Evolutionary conservation across 306 rosid genomes (phyloP).

Genomic region (Ziziphus jujuba): DNA sequence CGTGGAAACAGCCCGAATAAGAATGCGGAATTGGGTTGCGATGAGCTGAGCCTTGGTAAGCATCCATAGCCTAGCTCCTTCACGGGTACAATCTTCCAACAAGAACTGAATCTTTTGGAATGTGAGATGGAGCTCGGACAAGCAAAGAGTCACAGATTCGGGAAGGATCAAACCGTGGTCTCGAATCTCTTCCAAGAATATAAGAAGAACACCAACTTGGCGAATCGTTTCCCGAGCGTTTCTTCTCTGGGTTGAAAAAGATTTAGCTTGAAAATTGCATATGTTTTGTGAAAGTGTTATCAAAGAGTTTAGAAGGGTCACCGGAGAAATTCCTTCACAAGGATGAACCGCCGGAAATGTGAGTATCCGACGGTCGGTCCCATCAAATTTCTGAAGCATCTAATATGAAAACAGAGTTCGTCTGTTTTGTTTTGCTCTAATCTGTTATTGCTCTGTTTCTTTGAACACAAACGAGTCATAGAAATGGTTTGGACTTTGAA

Average conservation of each 20-base stretch:
- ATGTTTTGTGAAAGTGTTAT: conserved; percentile 44
- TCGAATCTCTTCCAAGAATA: conserved; percentile 63
- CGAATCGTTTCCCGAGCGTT: conserved; percentile 69
- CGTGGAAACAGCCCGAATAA: conserved; percentile 46
- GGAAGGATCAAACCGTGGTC: conserved; percentile 7
- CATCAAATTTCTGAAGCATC: conserved; percentile 28
- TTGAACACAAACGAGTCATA: not conserved
- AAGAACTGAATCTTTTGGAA: conserved; percentile 63
- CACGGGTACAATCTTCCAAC: conserved; percentile 56
- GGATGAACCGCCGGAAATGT: conserved; percentile 79
- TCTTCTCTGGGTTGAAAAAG: conserved; percentile 48
- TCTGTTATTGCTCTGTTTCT: not conserved
- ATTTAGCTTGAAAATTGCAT: conserved; percentile 36
- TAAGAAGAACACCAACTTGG: conserved; percentile 38
- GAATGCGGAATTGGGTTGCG: conserved; percentile 42
- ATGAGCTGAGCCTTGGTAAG: conserved; percentile 52
- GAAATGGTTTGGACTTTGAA: too few relatives aligned
- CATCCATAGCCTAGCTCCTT: conserved; percentile 46
- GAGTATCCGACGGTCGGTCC: conserved; percentile 59
- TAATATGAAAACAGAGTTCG: not conserved
- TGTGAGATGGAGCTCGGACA: conserved; percentile 66
- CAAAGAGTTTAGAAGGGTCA: conserved; percentile 54
- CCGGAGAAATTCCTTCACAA: conserved; percentile 46
- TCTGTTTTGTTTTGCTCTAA: conserved; percentile 1
- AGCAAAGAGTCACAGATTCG: conserved; percentile 38